Evolutionary conservation across 352 stramenopile genomes (phyloP).

Genomic region (Achlya hypogyna): DNA sequence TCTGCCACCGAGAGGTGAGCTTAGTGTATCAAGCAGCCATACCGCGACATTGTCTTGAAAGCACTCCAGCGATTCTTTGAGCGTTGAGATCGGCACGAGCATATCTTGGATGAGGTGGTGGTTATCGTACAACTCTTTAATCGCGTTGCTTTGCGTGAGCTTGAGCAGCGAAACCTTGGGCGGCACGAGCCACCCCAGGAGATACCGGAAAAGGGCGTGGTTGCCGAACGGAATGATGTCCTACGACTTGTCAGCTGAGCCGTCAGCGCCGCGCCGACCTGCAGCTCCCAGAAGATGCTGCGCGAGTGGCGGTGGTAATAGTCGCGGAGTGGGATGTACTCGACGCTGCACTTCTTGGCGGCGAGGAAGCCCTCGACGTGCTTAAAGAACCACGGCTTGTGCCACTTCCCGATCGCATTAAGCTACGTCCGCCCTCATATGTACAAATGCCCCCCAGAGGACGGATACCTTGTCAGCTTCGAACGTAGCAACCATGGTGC

Average conservation of each 20-base stretch:
- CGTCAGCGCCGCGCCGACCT: slow-evolving; percentile 11
- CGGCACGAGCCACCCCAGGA: slow-evolving; percentile 40
- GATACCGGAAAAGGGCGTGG: slow-evolving; percentile 32
- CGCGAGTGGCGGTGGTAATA: slow-evolving; percentile 40
- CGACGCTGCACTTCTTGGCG: slow-evolving; percentile 16
- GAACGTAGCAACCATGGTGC: slow-evolving; percentile 27
- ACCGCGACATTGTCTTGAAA: slow-evolving; percentile 24
- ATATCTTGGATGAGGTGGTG: slow-evolving; percentile 43
- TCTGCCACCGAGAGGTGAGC: slow-evolving; percentile 18
- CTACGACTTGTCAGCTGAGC: background rate
- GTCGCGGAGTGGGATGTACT: slow-evolving; percentile 38
- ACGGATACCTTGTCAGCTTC: slow-evolving; percentile 3
- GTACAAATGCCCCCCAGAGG: background rate
- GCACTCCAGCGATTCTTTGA: slow-evolving; percentile 20
- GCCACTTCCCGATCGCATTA: slow-evolving; percentile 34
- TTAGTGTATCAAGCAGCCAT: slow-evolving; percentile 14
- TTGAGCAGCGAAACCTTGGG: slow-evolving; percentile 41
- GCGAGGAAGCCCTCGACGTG: slow-evolving; percentile 32
- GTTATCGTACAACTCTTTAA: slow-evolving; percentile 26
- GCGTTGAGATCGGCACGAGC: slow-evolving; percentile 26
- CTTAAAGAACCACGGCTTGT: slow-evolving; percentile 51
- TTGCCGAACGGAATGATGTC: slow-evolving; percentile 45
- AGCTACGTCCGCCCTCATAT: slow-evolving; percentile 9
- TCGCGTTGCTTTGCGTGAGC: slow-evolving; percentile 32
- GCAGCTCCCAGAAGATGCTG: slow-evolving; percentile 41